Evolutionary conservation across 345 rosid genomes (phyloP).

Genomic region (Nephelium lappaceum): DNA sequence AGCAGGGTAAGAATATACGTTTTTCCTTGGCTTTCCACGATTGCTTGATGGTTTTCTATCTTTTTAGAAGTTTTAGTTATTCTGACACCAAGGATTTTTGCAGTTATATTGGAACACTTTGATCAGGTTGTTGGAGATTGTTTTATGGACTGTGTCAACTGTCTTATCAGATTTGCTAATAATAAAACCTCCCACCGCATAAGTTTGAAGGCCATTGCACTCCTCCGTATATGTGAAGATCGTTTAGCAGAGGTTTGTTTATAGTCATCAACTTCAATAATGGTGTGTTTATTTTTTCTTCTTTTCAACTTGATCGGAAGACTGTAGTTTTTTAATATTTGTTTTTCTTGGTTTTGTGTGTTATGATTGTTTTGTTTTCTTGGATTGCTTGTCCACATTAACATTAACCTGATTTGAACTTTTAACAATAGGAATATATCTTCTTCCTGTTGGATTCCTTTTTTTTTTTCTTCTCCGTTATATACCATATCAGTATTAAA

Average conservation of each 20-base stretch:
- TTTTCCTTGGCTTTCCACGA: background rate
- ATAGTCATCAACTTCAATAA: constrained; percentile 1
- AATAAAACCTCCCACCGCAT: constrained; percentile 88
- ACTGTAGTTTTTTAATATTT: background rate
- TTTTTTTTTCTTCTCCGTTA: background rate
- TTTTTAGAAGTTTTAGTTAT: constrained; percentile 23
- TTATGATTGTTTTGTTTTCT: background rate
- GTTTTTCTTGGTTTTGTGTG: background rate
- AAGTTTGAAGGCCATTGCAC: constrained; percentile 99
- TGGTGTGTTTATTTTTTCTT: background rate
- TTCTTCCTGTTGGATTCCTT: constrained; percentile 3
- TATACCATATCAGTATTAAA: background rate
- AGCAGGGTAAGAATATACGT: constrained; percentile 47
- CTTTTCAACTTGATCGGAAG: background rate
- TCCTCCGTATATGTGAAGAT: constrained; percentile 97
- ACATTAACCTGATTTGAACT: constrained; percentile 1
- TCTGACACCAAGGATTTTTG: constrained; percentile 46
- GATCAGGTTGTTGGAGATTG: constrained; percentile 99
- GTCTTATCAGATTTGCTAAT: constrained; percentile 96
- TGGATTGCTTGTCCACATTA: background rate
- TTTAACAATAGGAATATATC: background rate
- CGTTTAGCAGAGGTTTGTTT: constrained; percentile 93
- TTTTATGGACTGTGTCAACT: constrained; percentile 98
- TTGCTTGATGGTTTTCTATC: background rate
- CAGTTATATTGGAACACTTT: constrained; percentile 98